Evolutionary conservation across 345 rosid species (phyloP), one percentile per base, ranked within the genome.

Genomic region (Noccaea bulbosa): DNA sequence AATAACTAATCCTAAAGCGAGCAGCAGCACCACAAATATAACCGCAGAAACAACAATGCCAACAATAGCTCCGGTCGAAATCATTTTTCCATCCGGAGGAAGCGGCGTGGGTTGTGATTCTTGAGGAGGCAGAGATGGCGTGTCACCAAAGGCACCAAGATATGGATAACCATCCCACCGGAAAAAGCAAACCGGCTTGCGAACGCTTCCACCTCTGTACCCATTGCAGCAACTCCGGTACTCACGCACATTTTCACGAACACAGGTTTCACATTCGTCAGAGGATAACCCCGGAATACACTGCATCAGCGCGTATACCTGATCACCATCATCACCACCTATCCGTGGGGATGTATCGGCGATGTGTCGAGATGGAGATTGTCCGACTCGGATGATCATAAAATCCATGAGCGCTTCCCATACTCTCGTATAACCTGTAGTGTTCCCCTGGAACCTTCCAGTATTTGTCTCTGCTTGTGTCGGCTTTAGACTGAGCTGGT

Each of bases 241-340:
- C 0, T 5, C 3, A 49, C 55, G 46, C 5, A 74, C 78, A 44
- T 6, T 65, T 6, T 0, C 47, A 50, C 8, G 73, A 57, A 74
- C 54, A 74, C 78, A 74, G 14, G 62, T 33, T 0, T 67, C 67
- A 50, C 73, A 74, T 17, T 67, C 72, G 0, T 5, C 48, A 1
- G 52, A 60, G 3, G 78, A 74, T 32, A 67, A 7, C 47, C 55
- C 68, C 1, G 68, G 68, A 41, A 52, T 67, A 59, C 73, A 74
- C 11, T 67, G 67, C 73, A 74, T 67, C 32, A 74, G 8, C 0
- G 61, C 39, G 20, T 74, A 24, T 3, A 24, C 27, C 27, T 24
- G 27, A 24, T 24, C 27, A 24, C 27, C 27, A 24, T 24, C 27
- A 24, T 61, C 27, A 24, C 27, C 27, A 24, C 27, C 27, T 49